Conservation (phyloP, 306 rosid species). For the Vigna nakashimae region DNA sequence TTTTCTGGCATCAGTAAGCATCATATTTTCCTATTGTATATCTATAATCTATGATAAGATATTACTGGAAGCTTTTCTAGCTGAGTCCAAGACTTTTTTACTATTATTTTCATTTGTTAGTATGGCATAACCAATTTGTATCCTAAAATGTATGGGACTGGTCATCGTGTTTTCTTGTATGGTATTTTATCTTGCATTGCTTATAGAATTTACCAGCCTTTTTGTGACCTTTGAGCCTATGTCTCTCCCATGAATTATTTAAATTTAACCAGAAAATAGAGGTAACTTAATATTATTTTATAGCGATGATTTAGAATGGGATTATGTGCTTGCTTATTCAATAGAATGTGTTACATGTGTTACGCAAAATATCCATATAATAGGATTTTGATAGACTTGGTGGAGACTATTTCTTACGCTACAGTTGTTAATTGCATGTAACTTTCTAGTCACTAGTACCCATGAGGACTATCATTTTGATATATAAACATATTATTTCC, state of each 20-base stretch:
- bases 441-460: not conserved
- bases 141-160: conserved; percentile 16
- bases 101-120: conserved; percentile 18
- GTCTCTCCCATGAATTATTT: not conserved
- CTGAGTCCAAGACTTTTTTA: not conserved
- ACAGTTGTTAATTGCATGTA: not conserved
- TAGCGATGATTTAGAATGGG: not conserved
- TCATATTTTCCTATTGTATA: conserved; percentile 35
- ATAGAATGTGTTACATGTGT: not conserved
- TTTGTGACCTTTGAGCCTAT: conserved; percentile 20
- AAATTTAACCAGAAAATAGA: not conserved
- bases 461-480: not conserved
- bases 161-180: conserved; percentile 1
- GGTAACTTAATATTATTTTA: not conserved
- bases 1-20: conserved; percentile 77
- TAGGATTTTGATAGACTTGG: not conserved
- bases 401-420: not conserved
- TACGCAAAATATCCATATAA: not conserved
- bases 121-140: conserved; percentile 7
- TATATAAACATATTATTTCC: not conserved
- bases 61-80: conserved; percentile 23
- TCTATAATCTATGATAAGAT: conserved; percentile 3
- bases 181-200: conserved; percentile 3
- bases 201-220: conserved; percentile 4
- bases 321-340: not conserved